Base-by-base conservation (phyloP, 768 basidiomycete genomes). In the Leucocoprinus leucothites region DNA sequence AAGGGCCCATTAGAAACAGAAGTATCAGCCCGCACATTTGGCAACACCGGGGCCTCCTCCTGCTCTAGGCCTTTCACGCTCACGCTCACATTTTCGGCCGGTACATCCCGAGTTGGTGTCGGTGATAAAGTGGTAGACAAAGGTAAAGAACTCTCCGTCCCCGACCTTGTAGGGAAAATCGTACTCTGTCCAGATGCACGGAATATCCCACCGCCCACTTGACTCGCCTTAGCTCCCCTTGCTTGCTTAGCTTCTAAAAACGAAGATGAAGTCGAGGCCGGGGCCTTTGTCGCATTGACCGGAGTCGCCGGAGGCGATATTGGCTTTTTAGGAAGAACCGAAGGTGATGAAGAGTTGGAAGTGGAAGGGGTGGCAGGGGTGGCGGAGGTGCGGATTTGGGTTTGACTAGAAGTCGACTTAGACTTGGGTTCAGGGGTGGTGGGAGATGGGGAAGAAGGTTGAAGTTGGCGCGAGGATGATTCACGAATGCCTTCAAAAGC, bases 181-280 rank as follows among this genome's bases (percentile, higher is more conserved):
- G 80, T 85, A 42, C 77, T 80, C 16, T 80, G 71, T 1, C 89
- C 90, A 11, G 82, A 76, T 2, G 76, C 69, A 24, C 83, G 79
- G 70, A 92, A 89, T 48, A 92, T 86, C 0, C 89, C 89, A 7
- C 88, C 89, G 0, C 86, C 83, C 2, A 83, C 78, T 38, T 74
- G 74, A 52, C 71, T 74, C 16, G 61, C 69, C 52, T 72, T 78
- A 11, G 68, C 69, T 42, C 82, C 78, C 24, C 87, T 80, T 0
- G 73, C 74, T 51, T 79, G 73, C 62, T 85, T 87, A 4, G 80
- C 85, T 24, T 85, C 80, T 57, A 74, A 69, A 67, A 87, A 88
- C 1, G 81, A 76, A 4, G 56, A 60, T 43, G 53, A 59, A 46
- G 13, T 16, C 57, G 42, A 5, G 11, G 31, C 31, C 11, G 11